Evolutionary conservation across 2,329 filamentous ascomycete species (phyloP), one percentile per base, ranked within the genome.

Genomic region (Aureobasidium sp.): DNA sequence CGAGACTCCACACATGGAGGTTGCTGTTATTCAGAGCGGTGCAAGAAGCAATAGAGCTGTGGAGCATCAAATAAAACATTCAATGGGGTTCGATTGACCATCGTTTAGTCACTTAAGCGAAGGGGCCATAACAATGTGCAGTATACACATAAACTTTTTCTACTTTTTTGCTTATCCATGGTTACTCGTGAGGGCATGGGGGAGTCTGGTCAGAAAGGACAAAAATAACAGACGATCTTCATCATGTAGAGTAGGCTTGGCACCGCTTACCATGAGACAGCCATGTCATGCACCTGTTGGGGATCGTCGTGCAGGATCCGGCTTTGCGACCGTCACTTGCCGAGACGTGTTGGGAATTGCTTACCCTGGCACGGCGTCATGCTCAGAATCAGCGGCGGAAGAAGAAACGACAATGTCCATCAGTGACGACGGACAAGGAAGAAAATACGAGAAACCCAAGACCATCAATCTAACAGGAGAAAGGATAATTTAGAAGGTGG

Each of bases 321-420:
- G 31, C 14, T 58, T 37, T 25, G 55, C 55, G 42, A 29, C 41
- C 55, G 31, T 39, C 55, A 58, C 34, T 58, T 58, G 55, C 55
- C 55, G 55, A 58, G 55, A 58, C 55, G 39, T 45, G 53, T 57
- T 57, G 51, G 51, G 51, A 57, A 34, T 34, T 45, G 53, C 36
- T 36, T 34, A 29, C 31, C 51, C 51, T 22, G 53, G 25, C 29
- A 45, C 39, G 20, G 53, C 53, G 42, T 57, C 53, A 57, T 57
- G 29, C 20, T n/a, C 31, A 34, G 14, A 31, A 27, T n/a, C 44
- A 36, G 39, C 27, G 53, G 53, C 44, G 27, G 53, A 44, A 56
- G 37, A 45, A 56, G 22, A 25, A 57, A 44, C 34, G 22, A 42
- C 25, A 25, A 44, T n/a, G 41, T 22, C 36, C 42, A 55, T 55